phyloP scores from a whole-genome alignment of 2,329 filamentous ascomycete genomes.

The Reticulascus tulasneorum region DNA sequence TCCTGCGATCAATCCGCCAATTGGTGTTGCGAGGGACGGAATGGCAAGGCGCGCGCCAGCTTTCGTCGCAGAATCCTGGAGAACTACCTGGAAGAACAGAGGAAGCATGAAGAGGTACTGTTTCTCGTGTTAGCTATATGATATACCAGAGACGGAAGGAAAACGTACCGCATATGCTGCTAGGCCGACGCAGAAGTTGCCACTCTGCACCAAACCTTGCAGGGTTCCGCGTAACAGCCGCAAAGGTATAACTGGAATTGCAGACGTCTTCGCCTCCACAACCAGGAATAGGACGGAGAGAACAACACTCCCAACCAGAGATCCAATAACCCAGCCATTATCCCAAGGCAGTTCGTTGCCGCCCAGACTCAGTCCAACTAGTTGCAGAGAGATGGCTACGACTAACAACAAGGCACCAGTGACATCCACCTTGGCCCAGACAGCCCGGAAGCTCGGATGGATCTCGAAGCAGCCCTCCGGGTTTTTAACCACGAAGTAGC shows the following conservation, averaged over 20 bases:
- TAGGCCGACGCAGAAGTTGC: conserved; percentile 58
- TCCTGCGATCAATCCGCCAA: conserved; percentile 53
- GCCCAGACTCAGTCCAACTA: conserved; percentile 51
- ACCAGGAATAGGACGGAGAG: conserved; percentile 41
- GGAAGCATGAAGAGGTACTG: conserved; percentile 66
- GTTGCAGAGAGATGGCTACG: conserved; percentile 52
- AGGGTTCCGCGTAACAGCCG: conserved; percentile 53
- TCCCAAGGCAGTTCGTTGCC: conserved; percentile 53
- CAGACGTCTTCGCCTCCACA: conserved; percentile 45
- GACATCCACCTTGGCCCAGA: conserved; percentile 56
- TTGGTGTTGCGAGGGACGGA: conserved; percentile 56
- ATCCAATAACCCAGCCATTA: conserved; percentile 42
- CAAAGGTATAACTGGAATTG: conserved; percentile 51
- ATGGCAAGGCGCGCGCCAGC: conserved; percentile 63
- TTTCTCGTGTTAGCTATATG: not conserved
- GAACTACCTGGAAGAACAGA: conserved; percentile 65
- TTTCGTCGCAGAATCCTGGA: conserved; percentile 58
- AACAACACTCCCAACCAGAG: conserved; percentile 37
- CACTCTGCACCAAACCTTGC: conserved; percentile 50
- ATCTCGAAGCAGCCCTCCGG: conserved; percentile 27
- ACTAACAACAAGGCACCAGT: conserved; percentile 54
- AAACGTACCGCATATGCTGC: conserved; percentile 57
- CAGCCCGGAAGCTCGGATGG: conserved; percentile 24
- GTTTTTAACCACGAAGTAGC: conserved; percentile 48
- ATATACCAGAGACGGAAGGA: too few relatives aligned